Conservation (phyloP, 495 filamentous ascomycete species). For the Penicillium cosmopolitanum region DNA sequence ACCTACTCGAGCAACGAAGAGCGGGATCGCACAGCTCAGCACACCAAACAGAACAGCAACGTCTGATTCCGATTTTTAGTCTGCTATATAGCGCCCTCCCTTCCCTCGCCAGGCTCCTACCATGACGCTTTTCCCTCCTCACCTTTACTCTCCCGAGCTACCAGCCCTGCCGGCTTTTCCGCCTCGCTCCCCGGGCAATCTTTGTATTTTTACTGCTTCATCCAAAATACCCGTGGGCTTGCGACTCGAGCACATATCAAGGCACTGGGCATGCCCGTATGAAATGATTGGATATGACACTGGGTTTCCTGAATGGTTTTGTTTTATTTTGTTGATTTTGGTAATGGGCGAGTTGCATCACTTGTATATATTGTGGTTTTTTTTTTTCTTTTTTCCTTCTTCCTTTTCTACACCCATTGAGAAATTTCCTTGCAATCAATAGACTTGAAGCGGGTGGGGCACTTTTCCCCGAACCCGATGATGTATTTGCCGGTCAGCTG, state of each 20-base stretch:
- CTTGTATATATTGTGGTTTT: conserved; percentile 29
- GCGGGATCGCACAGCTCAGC: conserved; percentile 30
- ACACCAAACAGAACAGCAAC: conserved; percentile 48
- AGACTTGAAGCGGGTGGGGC: conserved; percentile 18
- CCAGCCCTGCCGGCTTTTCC: conserved; percentile 15
- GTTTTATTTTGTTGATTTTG: conserved; percentile 20
- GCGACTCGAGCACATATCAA: conserved; percentile 28
- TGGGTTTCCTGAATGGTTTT: conserved; percentile 29
- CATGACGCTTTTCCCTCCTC: conserved; percentile 27
- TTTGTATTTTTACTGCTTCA: conserved; percentile 44
- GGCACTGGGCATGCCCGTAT: conserved; percentile 40
- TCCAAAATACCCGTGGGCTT: conserved; percentile 34
- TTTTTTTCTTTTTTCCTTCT: neutral
- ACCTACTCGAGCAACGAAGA: conserved; percentile 38
- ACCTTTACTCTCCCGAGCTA: conserved; percentile 16
- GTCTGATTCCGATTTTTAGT: conserved; percentile 18
- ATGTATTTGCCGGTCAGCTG: conserved; percentile 36
- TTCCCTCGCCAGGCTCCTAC: conserved; percentile 27
- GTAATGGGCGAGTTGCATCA: conserved; percentile 25
- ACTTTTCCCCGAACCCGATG: conserved; percentile 24
- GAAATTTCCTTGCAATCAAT: neutral
- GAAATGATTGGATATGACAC: conserved; percentile 46
- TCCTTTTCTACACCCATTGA: neutral
- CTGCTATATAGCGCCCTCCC: conserved; percentile 15
- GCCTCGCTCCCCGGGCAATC: conserved; percentile 12